phyloP scores from a whole-genome alignment of 116 monocot genomes.

The Thalassia testudinum region DNA sequence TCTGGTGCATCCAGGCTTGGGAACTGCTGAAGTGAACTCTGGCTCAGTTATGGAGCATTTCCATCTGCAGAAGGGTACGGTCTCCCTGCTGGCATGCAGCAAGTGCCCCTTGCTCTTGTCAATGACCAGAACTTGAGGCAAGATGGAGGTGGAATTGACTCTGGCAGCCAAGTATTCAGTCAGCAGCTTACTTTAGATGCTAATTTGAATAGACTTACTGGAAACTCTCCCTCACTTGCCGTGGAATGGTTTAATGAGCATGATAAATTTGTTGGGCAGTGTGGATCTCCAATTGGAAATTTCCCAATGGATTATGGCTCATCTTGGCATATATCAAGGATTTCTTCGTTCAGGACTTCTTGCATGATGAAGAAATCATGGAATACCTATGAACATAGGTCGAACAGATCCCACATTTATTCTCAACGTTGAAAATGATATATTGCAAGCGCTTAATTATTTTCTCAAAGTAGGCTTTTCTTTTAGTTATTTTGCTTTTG shows the following conservation, averaged over 20 bases:
- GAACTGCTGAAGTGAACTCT: constrained; percentile 12
- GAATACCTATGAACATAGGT: constrained; percentile 67
- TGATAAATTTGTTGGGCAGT: constrained; percentile 33
- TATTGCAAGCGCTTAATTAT: too few relatives aligned
- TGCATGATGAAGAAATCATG: constrained; percentile 50
- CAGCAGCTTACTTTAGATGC: constrained; percentile 17
- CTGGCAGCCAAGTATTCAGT: constrained; percentile 20
- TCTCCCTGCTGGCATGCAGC: constrained; percentile 21
- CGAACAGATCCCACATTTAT: too few relatives aligned
- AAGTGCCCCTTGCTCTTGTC: constrained; percentile 4
- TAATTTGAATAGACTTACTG: constrained; percentile 11
- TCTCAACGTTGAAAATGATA: too few relatives aligned
- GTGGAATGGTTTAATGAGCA: constrained; percentile 28
- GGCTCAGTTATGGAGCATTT: background rate
- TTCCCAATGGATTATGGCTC: constrained; percentile 21
- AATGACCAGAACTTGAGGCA: constrained; percentile 12
- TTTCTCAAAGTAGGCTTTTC: too few relatives aligned
- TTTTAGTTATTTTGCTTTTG: too few relatives aligned
- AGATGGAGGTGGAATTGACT: constrained; percentile 9
- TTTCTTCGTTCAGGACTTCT: constrained; percentile 23
- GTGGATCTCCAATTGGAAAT: constrained; percentile 21
- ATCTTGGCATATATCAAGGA: constrained; percentile 12
- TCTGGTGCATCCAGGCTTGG: constrained; percentile 8
- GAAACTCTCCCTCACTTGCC: constrained; percentile 16
- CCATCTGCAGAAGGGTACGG: constrained; percentile 12